Percentiles rank a stretch among this genome's conserved stretches.
Evolutionary conservation across 768 basidiomycete genomes (phyloP).

Genomic region (Crucibulum laeve): DNA sequence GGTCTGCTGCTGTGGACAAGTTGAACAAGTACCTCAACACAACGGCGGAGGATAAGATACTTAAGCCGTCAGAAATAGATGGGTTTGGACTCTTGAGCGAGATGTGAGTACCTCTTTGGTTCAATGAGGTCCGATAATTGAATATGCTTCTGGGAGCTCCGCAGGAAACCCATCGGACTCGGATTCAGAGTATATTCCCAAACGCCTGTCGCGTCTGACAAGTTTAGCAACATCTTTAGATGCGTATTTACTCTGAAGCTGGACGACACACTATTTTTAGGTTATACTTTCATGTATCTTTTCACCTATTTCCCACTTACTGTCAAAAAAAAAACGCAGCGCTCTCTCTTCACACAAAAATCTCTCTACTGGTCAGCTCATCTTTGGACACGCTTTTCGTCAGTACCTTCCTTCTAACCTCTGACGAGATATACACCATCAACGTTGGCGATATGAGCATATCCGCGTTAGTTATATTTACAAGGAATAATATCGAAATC

Average conservation of each 20-base stretch:
- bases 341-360: conserved; percentile 60
- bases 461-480: conserved; percentile 87
- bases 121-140: not conserved
- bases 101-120: conserved; percentile 39
- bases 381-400: conserved; percentile 92
- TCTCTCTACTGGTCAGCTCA: conserved; percentile 60
- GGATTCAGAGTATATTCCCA: conserved; percentile 55
- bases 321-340: conserved; percentile 29
- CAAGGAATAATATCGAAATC: conserved; percentile 77
- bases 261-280: not conserved
- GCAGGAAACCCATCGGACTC: conserved; percentile 77
- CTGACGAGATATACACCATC: conserved; percentile 70
- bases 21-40: conserved; percentile 50
- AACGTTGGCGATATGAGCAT: conserved; percentile 96
- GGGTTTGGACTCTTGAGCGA: conserved; percentile 52
- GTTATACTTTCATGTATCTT: conserved; percentile 51
- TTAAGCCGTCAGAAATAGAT: conserved; percentile 72
- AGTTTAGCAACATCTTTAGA: conserved; percentile 94
- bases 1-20: conserved; percentile 50
- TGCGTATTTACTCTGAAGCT: conserved; percentile 20
- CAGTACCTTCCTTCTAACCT: conserved; percentile 64
- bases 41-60: conserved; percentile 72
- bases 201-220: conserved; percentile 82
- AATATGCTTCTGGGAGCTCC: conserved; percentile 54
- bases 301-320: conserved; percentile 35